Base-by-base conservation (phyloP, 140 eudicot genomes). In the Ambrosia hybrid region DNA sequence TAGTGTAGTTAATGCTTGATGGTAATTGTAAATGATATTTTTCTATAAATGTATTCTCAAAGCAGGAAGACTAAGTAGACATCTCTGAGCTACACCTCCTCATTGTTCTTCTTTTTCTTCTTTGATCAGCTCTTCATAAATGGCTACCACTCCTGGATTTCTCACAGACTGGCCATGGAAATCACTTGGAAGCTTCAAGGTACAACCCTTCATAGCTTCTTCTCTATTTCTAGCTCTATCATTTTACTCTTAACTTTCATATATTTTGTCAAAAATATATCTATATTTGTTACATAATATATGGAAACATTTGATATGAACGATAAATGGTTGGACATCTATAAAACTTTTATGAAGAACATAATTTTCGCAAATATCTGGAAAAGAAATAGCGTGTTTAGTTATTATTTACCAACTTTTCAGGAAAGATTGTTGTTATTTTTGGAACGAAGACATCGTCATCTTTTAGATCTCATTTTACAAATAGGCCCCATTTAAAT, bases 81-180 rank as follows among this genome's bases (percentile, higher is more conserved):
- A 17, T 51, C 70, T 38, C 67, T 51, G 21, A 68, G 51, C 65
- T 8, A 43, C 12, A 3, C 45, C 13, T 21, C 30, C 30, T 21
- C 30, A 21, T 21, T 21, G 1, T 3, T 49, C 39, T 45, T 43
- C 74, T 62, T 70, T 26, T 70, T 59, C 49, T 60, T 21, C 30
- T 21, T 21, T 21, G 30, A 21, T 55, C 14, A 26, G 15, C 70
- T 46, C 52, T 33, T 71, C 78, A 63, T 56, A 70, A 78, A 83
- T 84, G 88, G 88, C 88, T 59, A 11, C 81, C 15, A 80, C 78
- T 17, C 88, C 88, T 53, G 89, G 89, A 13, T 38, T 66, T 63
- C 86, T 84, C 62, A 81, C 86, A 51, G 76, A 78, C 39, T 84
- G 89, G 89, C 89, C 89, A 48, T 84, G 89, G 89, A 78, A 84